A percentile compares a stretch with the other conserved stretches of the same genome.
Evolutionary conservation across 1,284 basidiomycete species (phyloP).

Genomic region (Fistulinella cinereoalba): DNA sequence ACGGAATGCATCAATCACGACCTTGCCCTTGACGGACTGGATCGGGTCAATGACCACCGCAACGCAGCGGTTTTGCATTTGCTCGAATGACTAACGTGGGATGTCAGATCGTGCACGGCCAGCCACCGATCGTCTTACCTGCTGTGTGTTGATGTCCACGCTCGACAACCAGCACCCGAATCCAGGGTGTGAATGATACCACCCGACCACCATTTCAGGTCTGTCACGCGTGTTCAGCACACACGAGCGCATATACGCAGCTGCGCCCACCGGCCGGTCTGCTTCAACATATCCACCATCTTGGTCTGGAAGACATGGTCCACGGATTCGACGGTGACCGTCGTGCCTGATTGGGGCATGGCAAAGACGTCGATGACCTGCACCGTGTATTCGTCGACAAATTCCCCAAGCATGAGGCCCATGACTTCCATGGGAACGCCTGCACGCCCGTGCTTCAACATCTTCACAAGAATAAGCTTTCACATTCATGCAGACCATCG

Average conservation of each 20-base stretch:
- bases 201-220: conserved; percentile 98
- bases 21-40: conserved; percentile 98
- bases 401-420: conserved; percentile 99
- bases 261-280: conserved; percentile 81
- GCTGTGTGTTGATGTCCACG: conserved; percentile 99
- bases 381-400: conserved; percentile 98
- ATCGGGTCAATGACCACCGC: conserved; percentile 99
- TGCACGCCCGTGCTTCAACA: conserved; percentile 98
- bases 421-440: conserved; percentile 99
- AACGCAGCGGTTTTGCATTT: conserved; percentile 91
- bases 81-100: conserved; percentile 85
- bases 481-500: background rate
- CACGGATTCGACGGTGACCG: conserved; percentile 97
- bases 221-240: conserved; percentile 40
- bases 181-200: conserved; percentile 99
- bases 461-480: conserved; percentile 50
- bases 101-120: conserved; percentile 8
- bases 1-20: conserved; percentile 99
- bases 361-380: conserved; percentile 99
- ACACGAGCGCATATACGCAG: conserved; percentile 1
- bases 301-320: conserved; percentile 99
- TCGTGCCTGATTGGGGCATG: conserved; percentile 99
- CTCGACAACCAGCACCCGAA: conserved; percentile 99
- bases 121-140: conserved; percentile 49
- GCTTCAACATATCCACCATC: conserved; percentile 99